Conservation (phyloP, 2,329 filamentous ascomycete species). For the Colletotrichum scovillei region DNA sequence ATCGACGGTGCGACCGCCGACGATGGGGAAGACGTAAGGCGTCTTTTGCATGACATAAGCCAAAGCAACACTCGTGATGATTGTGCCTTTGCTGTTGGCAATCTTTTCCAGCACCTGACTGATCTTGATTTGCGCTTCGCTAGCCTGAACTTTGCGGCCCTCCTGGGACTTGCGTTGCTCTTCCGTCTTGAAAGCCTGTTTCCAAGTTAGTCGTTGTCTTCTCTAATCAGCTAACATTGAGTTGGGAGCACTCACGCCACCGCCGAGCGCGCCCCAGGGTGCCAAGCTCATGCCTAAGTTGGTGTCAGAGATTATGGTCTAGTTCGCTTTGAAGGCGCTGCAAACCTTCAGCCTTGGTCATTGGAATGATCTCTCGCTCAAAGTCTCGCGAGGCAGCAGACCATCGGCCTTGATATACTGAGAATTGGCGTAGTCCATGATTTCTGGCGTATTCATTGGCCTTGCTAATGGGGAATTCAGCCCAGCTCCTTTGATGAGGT, state of each 20-base stretch:
- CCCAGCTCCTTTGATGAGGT: background rate
- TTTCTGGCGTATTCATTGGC: slow-evolving; percentile 77
- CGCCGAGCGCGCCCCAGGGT: slow-evolving; percentile 65
- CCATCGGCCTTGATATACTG: slow-evolving; percentile 76
- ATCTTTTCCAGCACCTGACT: slow-evolving; percentile 62
- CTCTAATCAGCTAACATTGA: background rate
- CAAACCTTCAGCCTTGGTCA: slow-evolving; percentile 65
- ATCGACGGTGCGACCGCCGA: slow-evolving; percentile 76
- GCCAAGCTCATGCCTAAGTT: slow-evolving; percentile 64
- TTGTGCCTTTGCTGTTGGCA: slow-evolving; percentile 54
- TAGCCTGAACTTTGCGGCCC: slow-evolving; percentile 53
- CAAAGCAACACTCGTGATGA: slow-evolving; percentile 66
- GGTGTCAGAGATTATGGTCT: background rate
- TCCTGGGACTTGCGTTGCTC: slow-evolving; percentile 45
- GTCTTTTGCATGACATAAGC: slow-evolving; percentile 81
- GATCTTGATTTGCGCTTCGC: slow-evolving; percentile 64
- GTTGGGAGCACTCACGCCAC: slow-evolving; percentile 38
- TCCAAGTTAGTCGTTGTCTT: background rate
- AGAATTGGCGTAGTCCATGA: slow-evolving; percentile 77
- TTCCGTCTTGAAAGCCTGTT: slow-evolving; percentile 44
- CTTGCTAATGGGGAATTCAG: slow-evolving; percentile 51
- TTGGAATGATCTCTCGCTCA: slow-evolving; percentile 76
- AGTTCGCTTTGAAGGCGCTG: background rate
- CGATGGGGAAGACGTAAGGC: slow-evolving; percentile 78
- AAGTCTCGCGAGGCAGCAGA: slow-evolving; percentile 72